A percentile compares a stretch with the other conserved stretches of the same genome.
phyloP scores from a whole-genome alignment of 2,329 filamentous ascomycete genomes.

The Alternaria sp. region DNA sequence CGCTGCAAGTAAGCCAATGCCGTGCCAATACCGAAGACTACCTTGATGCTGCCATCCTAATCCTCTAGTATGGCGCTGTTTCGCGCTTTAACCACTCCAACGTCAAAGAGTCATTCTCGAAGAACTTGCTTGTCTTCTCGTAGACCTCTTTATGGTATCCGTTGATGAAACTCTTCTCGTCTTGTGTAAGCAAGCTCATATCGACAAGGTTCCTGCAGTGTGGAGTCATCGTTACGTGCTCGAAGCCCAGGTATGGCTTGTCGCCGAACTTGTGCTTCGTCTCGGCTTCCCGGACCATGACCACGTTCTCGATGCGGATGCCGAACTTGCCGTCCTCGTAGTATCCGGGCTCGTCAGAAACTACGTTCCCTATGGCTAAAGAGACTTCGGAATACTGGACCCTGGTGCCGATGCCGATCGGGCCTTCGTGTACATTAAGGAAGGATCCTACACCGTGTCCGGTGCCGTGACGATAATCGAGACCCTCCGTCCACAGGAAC shows the following conservation, averaged over 20 bases:
- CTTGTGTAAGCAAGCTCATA: conserved; percentile 70
- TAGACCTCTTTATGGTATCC: conserved; percentile 82
- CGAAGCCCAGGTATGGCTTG: conserved; percentile 92
- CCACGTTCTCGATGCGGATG: conserved; percentile 95
- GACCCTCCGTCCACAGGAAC: conserved; percentile 87
- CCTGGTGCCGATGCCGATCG: conserved; percentile 92
- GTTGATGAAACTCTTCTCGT: conserved; percentile 87
- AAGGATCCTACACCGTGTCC: conserved; percentile 96
- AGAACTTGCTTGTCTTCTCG: conserved; percentile 80
- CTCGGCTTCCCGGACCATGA: conserved; percentile 87
- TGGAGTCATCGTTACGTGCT: conserved; percentile 96
- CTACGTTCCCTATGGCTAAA: conserved; percentile 88
- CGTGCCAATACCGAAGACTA: conserved; percentile 28
- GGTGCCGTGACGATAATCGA: conserved; percentile 96
- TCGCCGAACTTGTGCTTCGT: conserved; percentile 90
- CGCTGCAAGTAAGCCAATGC: conserved; percentile 28
- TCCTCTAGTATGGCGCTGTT: conserved; percentile 65
- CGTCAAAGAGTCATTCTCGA: conserved; percentile 75
- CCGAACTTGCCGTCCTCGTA: conserved; percentile 96
- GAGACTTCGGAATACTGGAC: conserved; percentile 92
- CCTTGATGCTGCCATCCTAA: conserved; percentile 9
- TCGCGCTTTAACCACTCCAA: conserved; percentile 86
- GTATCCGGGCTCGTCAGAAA: conserved; percentile 95
- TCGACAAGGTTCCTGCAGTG: conserved; percentile 92
- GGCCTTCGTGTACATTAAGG: conserved; percentile 96